Base-by-base conservation (phyloP, 768 basidiomycete species). In the Mycena galopus region DNA sequence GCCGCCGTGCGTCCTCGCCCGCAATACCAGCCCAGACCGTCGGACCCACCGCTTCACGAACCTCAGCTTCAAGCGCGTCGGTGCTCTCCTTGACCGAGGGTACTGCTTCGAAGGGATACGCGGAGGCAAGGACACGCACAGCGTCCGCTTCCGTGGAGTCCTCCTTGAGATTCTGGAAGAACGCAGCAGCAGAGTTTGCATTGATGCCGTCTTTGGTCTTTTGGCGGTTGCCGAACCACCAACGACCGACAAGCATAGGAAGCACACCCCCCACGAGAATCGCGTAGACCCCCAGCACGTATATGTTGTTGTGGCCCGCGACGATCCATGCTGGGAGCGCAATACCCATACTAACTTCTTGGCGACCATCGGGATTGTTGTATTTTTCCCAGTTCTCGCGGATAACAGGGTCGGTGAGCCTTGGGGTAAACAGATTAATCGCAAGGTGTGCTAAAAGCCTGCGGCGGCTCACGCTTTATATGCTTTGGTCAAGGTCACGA, bases 281-380 rank as follows among this genome's bases (percentile, higher is more conserved):
- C 3, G 92, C 97, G 77, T 99, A 99, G 16, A 90, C 83, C 25
- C 92, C 95, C 55, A 99, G 88, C 1, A 99, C 95, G 91, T 93
- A 96, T 32, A 94, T 88, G 72, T 93, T 96, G 82, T 99, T 98
- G 78, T 94, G 90, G 50, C 94, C 90, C 77, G 96, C 96, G 60
- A 99, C 88, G 66, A 99, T 91, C 96, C 97, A 98, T 65, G 90
- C 86, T 0, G 98, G 98, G 7, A 99, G 86, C 0, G 98, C 98
- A 75, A 99, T 97, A 63, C 97, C 97, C 89, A 96, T 95, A 19
- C 93, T 91, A 32, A 97, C 86, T 78, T 96, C 94, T 79, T 98
- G 96, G n/a, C 95, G 93, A 9, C 98, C 98, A 80, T 99, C 98
- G 0, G 98, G 98, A 79, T 99, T 93, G 3, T 96, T 96, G 74